Evolutionary conservation across 495 filamentous ascomycete species (phyloP).

Genomic region (Evernia prunastri): DNA sequence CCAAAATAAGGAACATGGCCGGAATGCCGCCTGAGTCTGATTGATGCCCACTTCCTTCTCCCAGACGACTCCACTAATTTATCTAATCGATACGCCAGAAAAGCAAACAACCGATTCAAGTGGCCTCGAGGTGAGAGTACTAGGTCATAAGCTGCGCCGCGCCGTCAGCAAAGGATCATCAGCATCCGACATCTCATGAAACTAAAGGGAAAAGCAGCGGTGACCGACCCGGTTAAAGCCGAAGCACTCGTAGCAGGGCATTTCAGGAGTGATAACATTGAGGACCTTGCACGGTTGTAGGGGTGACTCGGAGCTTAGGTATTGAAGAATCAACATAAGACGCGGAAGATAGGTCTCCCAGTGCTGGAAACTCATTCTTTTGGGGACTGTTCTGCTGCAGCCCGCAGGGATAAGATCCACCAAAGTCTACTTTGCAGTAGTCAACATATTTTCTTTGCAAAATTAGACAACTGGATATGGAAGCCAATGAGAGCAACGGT

Average conservation of each 20-base stretch:
- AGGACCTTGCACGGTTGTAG: background rate
- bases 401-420: background rate
- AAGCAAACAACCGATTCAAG: background rate
- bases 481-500: background rate
- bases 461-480: background rate
- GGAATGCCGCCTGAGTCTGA: background rate
- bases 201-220: background rate
- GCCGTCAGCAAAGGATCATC: background rate
- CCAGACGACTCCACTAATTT: background rate
- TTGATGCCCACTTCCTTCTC: background rate
- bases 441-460: background rate
- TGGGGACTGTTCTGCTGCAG: background rate
- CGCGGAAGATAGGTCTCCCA: background rate
- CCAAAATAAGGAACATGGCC: background rate
- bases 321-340: background rate
- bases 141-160: background rate
- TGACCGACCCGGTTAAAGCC: background rate
- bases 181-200: background rate
- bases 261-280: background rate
- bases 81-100: background rate
- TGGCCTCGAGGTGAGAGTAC: background rate
- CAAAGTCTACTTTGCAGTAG: background rate
- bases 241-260: background rate
- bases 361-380: background rate
- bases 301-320: background rate